Evolutionary conservation across 805 yeast species (phyloP).

Genomic region (Suhomyces faveliae): DNA sequence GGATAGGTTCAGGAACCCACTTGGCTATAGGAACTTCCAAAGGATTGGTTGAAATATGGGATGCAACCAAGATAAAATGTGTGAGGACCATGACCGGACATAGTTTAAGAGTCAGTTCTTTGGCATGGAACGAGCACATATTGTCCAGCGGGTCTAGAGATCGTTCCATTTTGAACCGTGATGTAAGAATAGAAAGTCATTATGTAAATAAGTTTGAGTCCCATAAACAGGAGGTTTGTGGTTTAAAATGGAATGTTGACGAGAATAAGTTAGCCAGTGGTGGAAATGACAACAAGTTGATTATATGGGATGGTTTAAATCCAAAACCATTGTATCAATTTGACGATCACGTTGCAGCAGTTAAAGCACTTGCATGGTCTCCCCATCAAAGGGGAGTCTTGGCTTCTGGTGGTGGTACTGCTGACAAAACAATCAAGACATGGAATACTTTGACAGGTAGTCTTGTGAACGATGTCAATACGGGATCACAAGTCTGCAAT

Average conservation of each 20-base stretch:
- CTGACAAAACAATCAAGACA: conserved; percentile 82
- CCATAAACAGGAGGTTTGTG: conserved; percentile 95
- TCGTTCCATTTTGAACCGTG: conserved; percentile 79
- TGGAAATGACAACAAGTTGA: conserved; percentile 86
- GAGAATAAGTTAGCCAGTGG: conserved; percentile 93
- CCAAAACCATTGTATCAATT: conserved; percentile 69
- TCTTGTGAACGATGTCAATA: conserved; percentile 75
- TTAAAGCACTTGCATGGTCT: conserved; percentile 95
- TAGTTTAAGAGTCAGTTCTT: conserved; percentile 74
- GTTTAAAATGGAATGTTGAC: conserved; percentile 88
- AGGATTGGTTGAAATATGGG: conserved; percentile 94
- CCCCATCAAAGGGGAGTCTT: conserved; percentile 93
- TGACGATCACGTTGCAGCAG: conserved; percentile 88
- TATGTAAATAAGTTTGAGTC: conserved; percentile 66
- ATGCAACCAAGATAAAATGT: conserved; percentile 76
- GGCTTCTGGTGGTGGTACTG: conserved; percentile 97
- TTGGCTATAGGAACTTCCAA: conserved; percentile 85
- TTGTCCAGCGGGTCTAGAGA: conserved; percentile 87
- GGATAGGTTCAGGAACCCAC: conserved; percentile 96
- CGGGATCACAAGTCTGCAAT: conserved; percentile 96
- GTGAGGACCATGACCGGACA: conserved; percentile 94
- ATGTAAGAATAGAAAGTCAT: conserved; percentile 84
- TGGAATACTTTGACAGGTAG: conserved; percentile 89
- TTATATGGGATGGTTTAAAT: conserved; percentile 83
- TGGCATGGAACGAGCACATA: conserved; percentile 93